Evolutionary conservation across 2,329 filamentous ascomycete genomes (phyloP), one percentile per base, ranked within the genome.

Genomic region (Didymella exigua): DNA sequence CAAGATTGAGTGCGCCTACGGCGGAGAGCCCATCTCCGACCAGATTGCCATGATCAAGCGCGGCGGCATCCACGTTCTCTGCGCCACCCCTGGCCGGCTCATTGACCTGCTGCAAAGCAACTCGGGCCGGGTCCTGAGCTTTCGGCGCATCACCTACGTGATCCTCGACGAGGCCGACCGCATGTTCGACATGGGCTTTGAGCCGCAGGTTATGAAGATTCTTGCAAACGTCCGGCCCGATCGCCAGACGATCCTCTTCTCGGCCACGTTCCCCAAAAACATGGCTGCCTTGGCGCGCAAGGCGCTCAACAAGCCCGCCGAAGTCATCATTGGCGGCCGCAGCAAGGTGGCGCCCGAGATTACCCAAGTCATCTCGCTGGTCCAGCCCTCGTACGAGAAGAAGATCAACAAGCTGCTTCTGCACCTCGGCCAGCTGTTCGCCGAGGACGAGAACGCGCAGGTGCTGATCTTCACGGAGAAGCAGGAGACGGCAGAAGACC

Each of bases 111-210:
- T 99, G 27, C 91, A 92, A 34, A 92, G 93, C 46, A 99, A 98
- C 71, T 89, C 90, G 62, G 93, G 93, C n/a, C 86, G 93, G 59
- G 93, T 98, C 9, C 96, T 93, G 11, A 98, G 96, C 69, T 81
- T 99, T 52, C 87, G 85, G 63, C 85, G 95, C 60, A 91, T 96
- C 11, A 95, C 91, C 0, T 99, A 98, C 73, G 87, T 97, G 21
- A 95, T 99, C 10, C 84, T 99, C 37, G 95, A 99, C 72, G 95
- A 99, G 77, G 95, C 95, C 42, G 95, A 99, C 76, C 89, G 95
- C 59, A 98, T 99, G 95, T 97, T 98, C 72, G 95, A 99, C 74
- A 98, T 99, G 95, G 95, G 95, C 13, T 99, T 99, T 70, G 93
- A 96, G 76, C 93, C 95, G 2, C 95, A 99, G 75, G 93, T 99